Base-by-base conservation (phyloP, 1,284 basidiomycete species). In the Fistulinella cinereoalba region DNA sequence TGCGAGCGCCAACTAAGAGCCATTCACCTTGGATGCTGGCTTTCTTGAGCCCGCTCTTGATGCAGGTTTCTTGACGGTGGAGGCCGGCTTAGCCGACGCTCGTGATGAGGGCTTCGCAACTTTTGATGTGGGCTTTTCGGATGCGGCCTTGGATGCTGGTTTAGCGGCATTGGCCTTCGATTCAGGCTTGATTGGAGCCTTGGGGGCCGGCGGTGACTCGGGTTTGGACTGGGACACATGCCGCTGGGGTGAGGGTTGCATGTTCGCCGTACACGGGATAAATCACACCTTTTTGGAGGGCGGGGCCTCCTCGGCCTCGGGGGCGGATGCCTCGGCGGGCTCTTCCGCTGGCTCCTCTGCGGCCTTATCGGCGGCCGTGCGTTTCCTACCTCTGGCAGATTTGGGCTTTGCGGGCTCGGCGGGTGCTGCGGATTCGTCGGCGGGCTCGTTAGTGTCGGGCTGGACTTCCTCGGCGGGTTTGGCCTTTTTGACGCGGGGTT, bases 401-500 rank as follows among this genome's bases (percentile, higher is more conserved):
- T 83, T 85, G 27, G 79, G 77, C 55, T 84, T 83, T 18, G 46
- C 3, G 24, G 41, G 46, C 28, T 56, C 57, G 11, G 44, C 12
- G 3, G 19, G 4, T 42, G 70, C 71, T 12, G 58, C 70, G 2
- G 66, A 54, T 4, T 53, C 53, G 15, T 59, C 70, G 3, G 66
- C 53, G 4, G 54, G 54, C 34, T 68, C 65, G 21, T 72, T 69
- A 42, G 31, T 57, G 40, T 71, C 76, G 45, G 44, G 57, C 6
- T 57, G 65, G 25, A 54, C 60, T 61, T 84, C 61, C 19, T 62
- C 63, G 38, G 50, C 56, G 52, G 65, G 51, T 32, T 67, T 67
- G 27, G 11, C 52, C 43, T 67, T 86, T 71, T 80, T 83, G 23
- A 72, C 64, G 52, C 80, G 73, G 34, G 81, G 79, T 66, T 86